Evolutionary conservation across 2,329 filamentous ascomycete species (phyloP).

Genomic region (Leptographium flavum): DNA sequence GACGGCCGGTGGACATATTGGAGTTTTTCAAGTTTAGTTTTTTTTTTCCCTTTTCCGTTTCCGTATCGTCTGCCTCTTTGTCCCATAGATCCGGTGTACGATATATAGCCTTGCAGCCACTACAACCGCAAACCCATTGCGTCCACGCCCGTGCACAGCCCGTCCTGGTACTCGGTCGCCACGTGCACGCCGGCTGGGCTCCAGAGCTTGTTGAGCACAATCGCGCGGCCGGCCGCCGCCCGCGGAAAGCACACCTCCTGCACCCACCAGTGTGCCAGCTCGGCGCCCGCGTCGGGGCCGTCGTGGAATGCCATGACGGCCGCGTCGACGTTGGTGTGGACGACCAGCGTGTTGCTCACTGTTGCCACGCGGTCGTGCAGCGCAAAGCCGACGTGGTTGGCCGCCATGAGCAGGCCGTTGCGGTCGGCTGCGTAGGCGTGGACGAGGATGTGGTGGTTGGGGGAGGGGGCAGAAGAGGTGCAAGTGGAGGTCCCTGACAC

Average conservation of each 20-base stretch:
- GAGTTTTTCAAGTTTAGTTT: background rate
- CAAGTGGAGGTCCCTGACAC: slow-evolving; percentile 11
- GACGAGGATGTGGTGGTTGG: slow-evolving; percentile 30
- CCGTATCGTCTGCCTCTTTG: too few species aligned
- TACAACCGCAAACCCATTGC: background rate
- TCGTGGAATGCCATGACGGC: slow-evolving; percentile 26
- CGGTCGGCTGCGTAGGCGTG: slow-evolving; percentile 38
- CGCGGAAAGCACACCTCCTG: slow-evolving; percentile 36
- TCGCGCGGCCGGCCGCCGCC: slow-evolving; percentile 28
- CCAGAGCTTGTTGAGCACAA: slow-evolving; percentile 37
- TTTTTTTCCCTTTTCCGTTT: background rate
- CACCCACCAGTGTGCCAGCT: slow-evolving; percentile 32
- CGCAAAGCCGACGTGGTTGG: slow-evolving; percentile 33
- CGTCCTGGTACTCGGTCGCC: slow-evolving; percentile 41
- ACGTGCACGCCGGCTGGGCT: slow-evolving; percentile 37
- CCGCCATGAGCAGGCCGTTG: slow-evolving; percentile 38
- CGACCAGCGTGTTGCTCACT: slow-evolving; percentile 35
- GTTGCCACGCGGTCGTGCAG: slow-evolving; percentile 25
- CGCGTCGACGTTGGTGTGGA: slow-evolving; percentile 34
- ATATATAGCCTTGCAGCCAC: background rate
- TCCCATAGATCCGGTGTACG: too few species aligned
- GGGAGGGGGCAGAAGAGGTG: too few species aligned
- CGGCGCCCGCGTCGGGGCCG: slow-evolving; percentile 7
- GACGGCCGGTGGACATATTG: too few species aligned
- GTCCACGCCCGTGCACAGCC: slow-evolving; percentile 22